Evolutionary conservation across 495 filamentous ascomycete species (phyloP), one percentile per base, ranked within the genome.

Genomic region (Penicillium turbatum): DNA sequence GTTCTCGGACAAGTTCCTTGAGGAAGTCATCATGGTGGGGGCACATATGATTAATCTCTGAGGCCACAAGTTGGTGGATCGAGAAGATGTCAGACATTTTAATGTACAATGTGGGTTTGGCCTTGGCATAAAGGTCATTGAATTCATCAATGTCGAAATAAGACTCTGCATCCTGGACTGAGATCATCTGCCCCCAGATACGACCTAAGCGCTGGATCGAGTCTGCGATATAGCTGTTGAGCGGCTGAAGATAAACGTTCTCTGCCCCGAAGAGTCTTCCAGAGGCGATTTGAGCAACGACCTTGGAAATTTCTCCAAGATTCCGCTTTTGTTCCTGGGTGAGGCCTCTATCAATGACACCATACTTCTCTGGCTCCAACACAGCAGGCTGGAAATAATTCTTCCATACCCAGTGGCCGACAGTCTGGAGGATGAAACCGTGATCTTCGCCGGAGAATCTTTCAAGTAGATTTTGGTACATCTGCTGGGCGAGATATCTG

Each of bases 61-160:
- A 79, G 27, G 88, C 84, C 39, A 97, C 80, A 32, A 97, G 82
- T 44, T 86, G 88, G 62, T 99, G 93, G 51, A 99, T 91, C 17
- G 95, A 87, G 69, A 97, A 97, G 53, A 99, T 90, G 68, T 99
- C 93, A 13, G 87, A 82, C 85, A 97, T 90, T 71, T 99, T 99
- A 71, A 99, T 95, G 74, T 96, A 99, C 16, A 99, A 76, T 3
- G 92, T 97, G 3, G 93, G 93, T 64, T 96, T 95, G 46, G 89
- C 92, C 62, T 92, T 90, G 42, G 92, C 86, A 62, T 97, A 97
- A 24, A 97, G 81, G 63, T 99, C 93, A 59, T 97, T 96, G 79
- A 92, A 97, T 57, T 97, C 92, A 65, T 97, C 93, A 64, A 97
- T 97, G 65, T 97, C 95, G 66, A 96, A 98, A 17, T 92, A 90